These are phyloP conservation scores for Drechslerella coelobrocha DNA, from an alignment of 2,329 filamentous ascomycete species.

Conservation along the genomic window DNA sequence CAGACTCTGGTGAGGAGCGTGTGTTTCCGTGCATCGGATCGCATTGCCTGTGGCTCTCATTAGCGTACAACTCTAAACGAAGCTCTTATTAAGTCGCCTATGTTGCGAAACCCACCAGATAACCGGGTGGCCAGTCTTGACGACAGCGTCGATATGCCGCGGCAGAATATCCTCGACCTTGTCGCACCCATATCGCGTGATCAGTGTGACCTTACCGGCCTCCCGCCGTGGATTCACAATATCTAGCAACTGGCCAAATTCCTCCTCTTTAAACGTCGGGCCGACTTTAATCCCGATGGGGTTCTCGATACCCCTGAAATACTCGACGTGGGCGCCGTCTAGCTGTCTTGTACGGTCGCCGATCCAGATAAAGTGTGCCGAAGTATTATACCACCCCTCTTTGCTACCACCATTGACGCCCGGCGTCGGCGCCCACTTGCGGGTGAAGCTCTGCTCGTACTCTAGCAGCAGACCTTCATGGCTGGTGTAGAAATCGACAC, in stretches of 20 bases:
- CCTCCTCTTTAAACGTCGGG: slow-evolving; percentile 76
- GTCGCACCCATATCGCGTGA: slow-evolving; percentile 87
- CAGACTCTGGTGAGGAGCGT: slow-evolving; percentile 69
- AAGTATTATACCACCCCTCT: slow-evolving; percentile 77
- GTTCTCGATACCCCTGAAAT: slow-evolving; percentile 94
- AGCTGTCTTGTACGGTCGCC: slow-evolving; percentile 94
- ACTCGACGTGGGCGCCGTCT: slow-evolving; percentile 92
- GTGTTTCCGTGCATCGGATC: slow-evolving; percentile 97
- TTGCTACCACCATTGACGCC: slow-evolving; percentile 59
- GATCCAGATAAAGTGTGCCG: slow-evolving; percentile 97
- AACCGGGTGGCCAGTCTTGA: slow-evolving; percentile 71
- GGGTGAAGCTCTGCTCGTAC: slow-evolving; percentile 88
- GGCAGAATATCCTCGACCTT: slow-evolving; percentile 79
- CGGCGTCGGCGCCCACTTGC: slow-evolving; percentile 70
- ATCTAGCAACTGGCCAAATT: slow-evolving; percentile 80
- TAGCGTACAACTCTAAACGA: slow-evolving; percentile 64
- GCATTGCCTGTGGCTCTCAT: slow-evolving; percentile 70
- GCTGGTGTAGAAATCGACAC: slow-evolving; percentile 92
- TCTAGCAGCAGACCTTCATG: slow-evolving; percentile 93
- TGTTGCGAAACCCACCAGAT: slow-evolving; percentile 51
- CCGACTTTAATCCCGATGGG: slow-evolving; percentile 97
- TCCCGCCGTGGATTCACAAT: slow-evolving; percentile 83
- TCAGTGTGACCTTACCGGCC: slow-evolving; percentile 91
- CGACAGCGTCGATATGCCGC: slow-evolving; percentile 85
- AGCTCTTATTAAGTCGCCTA: neutral